phyloP scores from a whole-genome alignment of 441 rosid genomes.

The Eutrema salsugineum region DNA sequence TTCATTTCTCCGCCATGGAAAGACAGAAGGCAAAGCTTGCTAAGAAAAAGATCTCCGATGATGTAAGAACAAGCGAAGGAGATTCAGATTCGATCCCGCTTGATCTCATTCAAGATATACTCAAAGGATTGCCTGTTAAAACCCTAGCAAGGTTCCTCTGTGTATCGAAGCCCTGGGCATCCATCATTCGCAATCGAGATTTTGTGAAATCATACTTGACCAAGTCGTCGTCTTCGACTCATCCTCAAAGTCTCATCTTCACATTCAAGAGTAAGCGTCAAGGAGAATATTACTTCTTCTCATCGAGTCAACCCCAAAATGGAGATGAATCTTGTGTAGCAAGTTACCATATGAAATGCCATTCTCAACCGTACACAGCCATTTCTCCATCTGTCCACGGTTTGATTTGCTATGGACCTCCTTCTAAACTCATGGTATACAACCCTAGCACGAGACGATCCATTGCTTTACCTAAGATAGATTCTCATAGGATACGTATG shows the following conservation, averaged over 20 bases:
- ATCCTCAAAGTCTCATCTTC: not conserved
- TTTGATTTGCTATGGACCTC: conserved; percentile 16
- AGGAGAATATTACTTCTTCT: not conserved
- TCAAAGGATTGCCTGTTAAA: conserved; percentile 1
- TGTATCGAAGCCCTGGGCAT: not conserved
- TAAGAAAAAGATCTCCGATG: not conserved
- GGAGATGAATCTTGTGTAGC: not conserved
- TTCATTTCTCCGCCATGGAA: too few species aligned
- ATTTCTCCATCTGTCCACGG: conserved; percentile 4
- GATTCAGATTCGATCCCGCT: not conserved
- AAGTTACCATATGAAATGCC: conserved; percentile 2
- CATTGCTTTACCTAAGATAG: not conserved
- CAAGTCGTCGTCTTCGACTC: not conserved
- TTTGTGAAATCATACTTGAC: not conserved
- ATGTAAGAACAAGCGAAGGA: not conserved
- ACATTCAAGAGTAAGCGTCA: not conserved
- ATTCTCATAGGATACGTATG: not conserved
- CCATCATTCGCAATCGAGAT: not conserved
- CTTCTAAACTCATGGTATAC: not conserved
- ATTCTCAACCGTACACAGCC: not conserved
- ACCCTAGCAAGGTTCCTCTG: not conserved
- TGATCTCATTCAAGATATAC: not conserved
- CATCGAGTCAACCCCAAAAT: not conserved
- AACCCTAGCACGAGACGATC: conserved; percentile 12
- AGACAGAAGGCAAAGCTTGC: not conserved